A percentile compares a stretch with the other conserved stretches of the same genome.
Conservation (phyloP, 1,139 yeast species). For the Zygoascus meyerae region DNA sequence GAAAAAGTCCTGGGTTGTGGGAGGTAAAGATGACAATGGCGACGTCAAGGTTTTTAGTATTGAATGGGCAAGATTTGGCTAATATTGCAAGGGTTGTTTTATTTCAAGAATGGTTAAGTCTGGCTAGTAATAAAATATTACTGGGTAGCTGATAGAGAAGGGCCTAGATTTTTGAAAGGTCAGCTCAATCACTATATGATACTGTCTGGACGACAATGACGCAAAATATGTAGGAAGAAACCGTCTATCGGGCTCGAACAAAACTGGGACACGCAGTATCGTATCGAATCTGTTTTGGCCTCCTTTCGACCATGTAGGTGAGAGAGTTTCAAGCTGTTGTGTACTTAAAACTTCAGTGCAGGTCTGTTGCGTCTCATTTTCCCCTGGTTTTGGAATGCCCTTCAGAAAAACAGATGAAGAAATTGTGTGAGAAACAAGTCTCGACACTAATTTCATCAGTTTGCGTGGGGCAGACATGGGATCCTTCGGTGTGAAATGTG, state of each 20-base stretch:
- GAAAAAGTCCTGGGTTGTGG: slow-evolving; percentile 75
- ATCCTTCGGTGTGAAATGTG: not conserved
- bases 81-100: not conserved
- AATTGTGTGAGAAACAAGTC: slow-evolving; percentile 1
- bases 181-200: slow-evolving; percentile 3
- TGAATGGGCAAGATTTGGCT: slow-evolving; percentile 42
- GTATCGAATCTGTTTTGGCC: not conserved
- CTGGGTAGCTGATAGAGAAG: slow-evolving; percentile 1
- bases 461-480: not conserved
- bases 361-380: slow-evolving; percentile 4
- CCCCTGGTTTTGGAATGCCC: slow-evolving; percentile 1
- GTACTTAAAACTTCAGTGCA: not conserved
- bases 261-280: not conserved
- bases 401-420: slow-evolving; percentile 7
- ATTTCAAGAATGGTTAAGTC: not conserved
- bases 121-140: slow-evolving; percentile 3
- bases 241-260: not conserved
- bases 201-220: slow-evolving; percentile 9
- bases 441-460: not conserved
- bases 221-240: slow-evolving; percentile 9
- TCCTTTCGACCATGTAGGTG: slow-evolving; percentile 1
- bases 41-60: slow-evolving; percentile 31
- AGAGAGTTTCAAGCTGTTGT: not conserved
- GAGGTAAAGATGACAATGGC: slow-evolving; percentile 27
- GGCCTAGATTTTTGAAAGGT: not conserved